Conservation (phyloP, 768 basidiomycete genomes). For the Mycena indigotica region DNA sequence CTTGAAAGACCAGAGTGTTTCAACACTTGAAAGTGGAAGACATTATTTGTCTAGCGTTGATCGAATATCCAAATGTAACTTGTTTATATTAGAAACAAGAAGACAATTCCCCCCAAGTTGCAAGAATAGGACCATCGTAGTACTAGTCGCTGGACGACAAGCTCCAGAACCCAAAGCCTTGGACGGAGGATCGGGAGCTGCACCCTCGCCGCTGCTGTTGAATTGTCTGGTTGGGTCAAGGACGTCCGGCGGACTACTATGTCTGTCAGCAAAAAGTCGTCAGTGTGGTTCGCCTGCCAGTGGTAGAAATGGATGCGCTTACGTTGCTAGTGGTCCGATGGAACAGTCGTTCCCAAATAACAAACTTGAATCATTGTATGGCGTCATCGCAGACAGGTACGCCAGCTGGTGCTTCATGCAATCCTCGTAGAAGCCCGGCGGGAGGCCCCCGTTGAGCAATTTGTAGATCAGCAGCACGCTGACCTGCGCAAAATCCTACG, state of each 20-base stretch:
- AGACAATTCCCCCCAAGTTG: too few relatives aligned
- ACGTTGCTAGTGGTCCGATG: background rate
- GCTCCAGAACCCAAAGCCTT: too few relatives aligned
- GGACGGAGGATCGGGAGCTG: too few relatives aligned
- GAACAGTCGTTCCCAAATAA: constrained; percentile 16
- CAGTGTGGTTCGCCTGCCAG: background rate
- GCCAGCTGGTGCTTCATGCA: constrained; percentile 15
- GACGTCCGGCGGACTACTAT: background rate
- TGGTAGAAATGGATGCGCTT: background rate
- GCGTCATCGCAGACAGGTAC: constrained; percentile 1
- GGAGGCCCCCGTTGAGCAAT: constrained; percentile 3
- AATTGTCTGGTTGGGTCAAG: constrained; percentile 1
- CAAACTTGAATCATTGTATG: constrained; percentile 1
- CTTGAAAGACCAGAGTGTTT: too few relatives aligned
- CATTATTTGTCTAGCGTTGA: too few relatives aligned
- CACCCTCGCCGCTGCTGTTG: too few relatives aligned
- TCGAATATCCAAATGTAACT: too few relatives aligned
- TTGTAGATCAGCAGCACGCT: constrained; percentile 6
- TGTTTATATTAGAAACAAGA: too few relatives aligned
- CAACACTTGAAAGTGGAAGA: too few relatives aligned
- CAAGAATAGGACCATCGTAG: too few relatives aligned
- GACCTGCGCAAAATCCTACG: constrained; percentile 14
- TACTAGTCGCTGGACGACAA: too few relatives aligned
- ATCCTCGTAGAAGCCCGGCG: background rate
- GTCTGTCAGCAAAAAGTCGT: background rate